phyloP scores from a whole-genome alignment of 805 yeast genomes.

The Dipodascus albidus region DNA sequence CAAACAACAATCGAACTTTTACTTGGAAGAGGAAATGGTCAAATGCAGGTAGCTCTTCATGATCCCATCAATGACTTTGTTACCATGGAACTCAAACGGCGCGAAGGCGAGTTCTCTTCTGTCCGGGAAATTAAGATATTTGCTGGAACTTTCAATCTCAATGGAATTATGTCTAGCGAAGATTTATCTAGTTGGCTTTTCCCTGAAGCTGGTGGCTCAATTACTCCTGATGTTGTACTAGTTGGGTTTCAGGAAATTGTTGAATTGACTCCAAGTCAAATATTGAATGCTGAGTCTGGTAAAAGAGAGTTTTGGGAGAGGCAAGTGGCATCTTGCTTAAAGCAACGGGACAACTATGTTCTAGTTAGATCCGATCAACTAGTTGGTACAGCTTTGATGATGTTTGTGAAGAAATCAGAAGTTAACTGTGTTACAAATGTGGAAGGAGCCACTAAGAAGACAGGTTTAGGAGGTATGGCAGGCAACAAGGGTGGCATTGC shows the following conservation, averaged over 20 bases:
- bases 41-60: slow-evolving; percentile 56
- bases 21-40: slow-evolving; percentile 70
- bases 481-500: slow-evolving; percentile 98
- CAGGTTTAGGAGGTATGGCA: slow-evolving; percentile 93
- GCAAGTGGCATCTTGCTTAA: slow-evolving; percentile 50
- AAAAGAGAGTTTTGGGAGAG: slow-evolving; percentile 72
- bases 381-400: slow-evolving; percentile 74
- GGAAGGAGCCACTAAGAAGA: slow-evolving; percentile 88
- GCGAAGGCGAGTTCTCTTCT: slow-evolving; percentile 45
- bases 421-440: slow-evolving; percentile 60
- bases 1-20: slow-evolving; percentile 83
- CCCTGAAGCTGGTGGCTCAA: slow-evolving; percentile 32
- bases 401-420: slow-evolving; percentile 56
- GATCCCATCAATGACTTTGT: slow-evolving; percentile 88
- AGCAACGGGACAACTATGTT: slow-evolving; percentile 45
- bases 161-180: slow-evolving; percentile 49
- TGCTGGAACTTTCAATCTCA: slow-evolving; percentile 80
- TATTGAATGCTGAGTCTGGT: slow-evolving; percentile 74
- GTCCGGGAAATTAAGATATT: slow-evolving; percentile 50
- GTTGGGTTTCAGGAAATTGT: slow-evolving; percentile 91
- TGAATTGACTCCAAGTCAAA: slow-evolving; percentile 85
- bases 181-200: slow-evolving; percentile 74
- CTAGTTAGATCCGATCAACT: slow-evolving; percentile 75
- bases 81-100: slow-evolving; percentile 44
- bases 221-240: slow-evolving; percentile 62